Percentiles rank a stretch among this genome's conserved stretches.
Conservation (phyloP, 129 eudicot genomes). For the Flaveria bidentis region DNA sequence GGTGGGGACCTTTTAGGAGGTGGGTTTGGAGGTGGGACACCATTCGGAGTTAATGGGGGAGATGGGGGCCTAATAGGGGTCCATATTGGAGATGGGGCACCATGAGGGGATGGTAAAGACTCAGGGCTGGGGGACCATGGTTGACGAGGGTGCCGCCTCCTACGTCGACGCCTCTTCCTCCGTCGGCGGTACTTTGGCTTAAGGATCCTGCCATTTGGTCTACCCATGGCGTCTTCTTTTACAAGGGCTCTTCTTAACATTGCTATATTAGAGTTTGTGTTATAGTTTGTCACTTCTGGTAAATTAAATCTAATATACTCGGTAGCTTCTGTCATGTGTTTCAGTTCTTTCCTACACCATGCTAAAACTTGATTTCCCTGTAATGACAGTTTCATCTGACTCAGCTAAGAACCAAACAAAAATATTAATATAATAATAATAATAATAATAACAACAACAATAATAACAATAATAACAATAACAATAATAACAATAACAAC, state of each 20-base stretch:
- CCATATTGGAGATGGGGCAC: constrained; percentile 2
- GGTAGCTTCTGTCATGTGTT: constrained; percentile 29
- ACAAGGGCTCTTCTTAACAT: constrained; percentile 28
- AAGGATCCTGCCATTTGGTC: constrained; percentile 33
- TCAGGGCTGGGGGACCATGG: constrained; percentile 24
- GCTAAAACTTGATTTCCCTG: constrained; percentile 30
- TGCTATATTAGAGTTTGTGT: constrained; percentile 9
- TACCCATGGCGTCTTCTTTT: not conserved
- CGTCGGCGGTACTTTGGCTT: constrained; percentile 36
- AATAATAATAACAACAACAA: too few relatives aligned
- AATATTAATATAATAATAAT: not conserved
- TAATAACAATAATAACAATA: too few relatives aligned
- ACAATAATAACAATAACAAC: too few relatives aligned
- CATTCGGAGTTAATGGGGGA: not conserved
- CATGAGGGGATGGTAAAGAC: not conserved
- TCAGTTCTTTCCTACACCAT: constrained; percentile 24
- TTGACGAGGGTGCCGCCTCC: constrained; percentile 30
- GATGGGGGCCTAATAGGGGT: not conserved
- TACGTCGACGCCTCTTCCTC: constrained; percentile 24
- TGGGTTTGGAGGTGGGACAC: not conserved
- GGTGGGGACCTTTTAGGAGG: constrained; percentile 7
- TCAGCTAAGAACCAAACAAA: not conserved
- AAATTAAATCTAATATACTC: constrained; percentile 18
- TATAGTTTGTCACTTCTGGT: constrained; percentile 22
- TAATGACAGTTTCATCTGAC: not conserved